Percentiles rank a stretch among this genome's conserved stretches.
Evolutionary conservation across 768 basidiomycete genomes (phyloP).

Genomic region (Lactarius indigo): DNA sequence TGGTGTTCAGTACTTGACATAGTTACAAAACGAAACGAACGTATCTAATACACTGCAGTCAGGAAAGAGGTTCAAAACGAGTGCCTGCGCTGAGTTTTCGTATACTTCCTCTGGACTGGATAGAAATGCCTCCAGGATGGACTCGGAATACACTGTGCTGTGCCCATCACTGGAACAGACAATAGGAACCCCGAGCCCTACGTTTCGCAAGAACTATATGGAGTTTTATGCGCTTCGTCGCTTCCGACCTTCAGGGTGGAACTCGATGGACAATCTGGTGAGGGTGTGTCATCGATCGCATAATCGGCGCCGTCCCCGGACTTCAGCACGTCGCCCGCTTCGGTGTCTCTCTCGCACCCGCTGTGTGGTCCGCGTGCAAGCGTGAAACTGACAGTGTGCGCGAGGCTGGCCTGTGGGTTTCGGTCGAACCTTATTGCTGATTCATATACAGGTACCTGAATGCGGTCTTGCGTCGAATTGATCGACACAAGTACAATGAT

Average conservation of each 20-base stretch:
- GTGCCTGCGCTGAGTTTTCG: too few species aligned
- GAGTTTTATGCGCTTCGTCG: background rate
- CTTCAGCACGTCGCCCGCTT: background rate
- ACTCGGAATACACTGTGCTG: too few species aligned
- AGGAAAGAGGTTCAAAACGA: too few species aligned
- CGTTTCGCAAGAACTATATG: background rate
- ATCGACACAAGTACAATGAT: constrained; percentile 30
- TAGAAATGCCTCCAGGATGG: background rate
- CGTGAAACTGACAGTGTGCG: constrained; percentile 5
- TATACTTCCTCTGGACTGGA: too few species aligned
- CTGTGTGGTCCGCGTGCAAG: background rate
- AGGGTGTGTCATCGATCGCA: background rate
- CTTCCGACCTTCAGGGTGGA: background rate
- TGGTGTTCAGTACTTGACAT: too few species aligned
- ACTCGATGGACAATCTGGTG: background rate
- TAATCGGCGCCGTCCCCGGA: background rate
- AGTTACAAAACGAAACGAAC: too few species aligned
- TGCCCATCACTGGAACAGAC: background rate
- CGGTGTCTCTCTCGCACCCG: background rate
- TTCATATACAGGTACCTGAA: background rate
- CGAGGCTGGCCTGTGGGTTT: background rate
- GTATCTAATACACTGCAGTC: too few species aligned
- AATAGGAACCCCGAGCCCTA: background rate
- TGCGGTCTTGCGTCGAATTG: constrained; percentile 22
- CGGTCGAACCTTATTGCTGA: constrained; percentile 6